Base-by-base conservation (phyloP, 345 rosid species). In the Brassica cretica region DNA sequence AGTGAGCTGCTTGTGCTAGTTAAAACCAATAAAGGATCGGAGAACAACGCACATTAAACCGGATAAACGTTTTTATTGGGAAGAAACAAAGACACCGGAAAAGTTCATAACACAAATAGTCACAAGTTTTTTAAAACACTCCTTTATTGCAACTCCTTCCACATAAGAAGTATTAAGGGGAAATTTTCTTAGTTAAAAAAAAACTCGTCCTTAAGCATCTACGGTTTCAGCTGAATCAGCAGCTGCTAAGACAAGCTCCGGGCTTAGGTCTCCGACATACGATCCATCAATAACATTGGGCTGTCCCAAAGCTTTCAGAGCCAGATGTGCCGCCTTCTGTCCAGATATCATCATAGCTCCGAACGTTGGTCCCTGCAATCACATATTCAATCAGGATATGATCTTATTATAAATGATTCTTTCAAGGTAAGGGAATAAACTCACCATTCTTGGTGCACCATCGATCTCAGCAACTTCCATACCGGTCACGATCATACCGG, bases 381-480 rank as follows among this genome's bases (percentile, higher is more conserved):
- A 64, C 74, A 58, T 27, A 24, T 32, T 66, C 65, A 66, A 1
- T 25, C 1, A 51, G 19, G 0, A 51, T 5, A 51, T n/a, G 3
- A 51, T 51, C 56, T 0, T 51, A 51, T 0, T 51, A 51, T 51
- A 51, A 3, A 51, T 14, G 2, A 51, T 51, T 51, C 8, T 0
- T 51, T 51, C 15, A 35, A n/a, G 9, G 5, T 3, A 10, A 33
- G 4, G 1, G n/a, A 3, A n/a, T 1, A 51, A 14, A 62, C 60
- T 78, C 53, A 93, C 96, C 98, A 91, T 95, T 82, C 99, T 85
- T 1, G 94, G 96, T 14, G 98, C 80, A 1, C 99, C 98, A 70
- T 95, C 98, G 61, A 95, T 90, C 86, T 95, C 97, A 1, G 96
- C 98, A 69, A 95, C 99, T 83, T 95, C 97, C 99, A 93, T 95